Conservation (phyloP, 2,329 filamentous ascomycete genomes). For the Exutisphaerella laricina region DNA sequence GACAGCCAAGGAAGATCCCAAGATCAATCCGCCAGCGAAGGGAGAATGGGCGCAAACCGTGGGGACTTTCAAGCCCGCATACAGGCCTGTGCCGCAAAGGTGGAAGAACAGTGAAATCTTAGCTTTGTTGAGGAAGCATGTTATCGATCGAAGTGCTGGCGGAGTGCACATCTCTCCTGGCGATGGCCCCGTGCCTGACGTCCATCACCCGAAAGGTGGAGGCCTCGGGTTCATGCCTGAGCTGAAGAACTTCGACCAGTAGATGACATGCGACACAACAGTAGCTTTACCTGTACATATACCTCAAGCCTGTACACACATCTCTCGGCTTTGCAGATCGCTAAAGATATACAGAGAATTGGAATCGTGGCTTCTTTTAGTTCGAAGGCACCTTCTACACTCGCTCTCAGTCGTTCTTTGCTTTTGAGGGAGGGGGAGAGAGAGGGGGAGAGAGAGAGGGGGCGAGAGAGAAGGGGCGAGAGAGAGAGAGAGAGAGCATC, state of each 20-base stretch:
- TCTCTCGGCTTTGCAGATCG: too few relatives aligned
- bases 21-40: constrained; percentile 45
- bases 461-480: too few relatives aligned
- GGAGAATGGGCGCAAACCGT: constrained; percentile 98
- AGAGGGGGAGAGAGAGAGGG: too few relatives aligned
- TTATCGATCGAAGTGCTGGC: constrained; percentile 62
- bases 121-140: constrained; percentile 70
- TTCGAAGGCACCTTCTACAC: too few relatives aligned
- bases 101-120: constrained; percentile 84
- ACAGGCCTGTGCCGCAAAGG: constrained; percentile 77
- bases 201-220: constrained; percentile 31
- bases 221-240: constrained; percentile 49
- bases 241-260: constrained; percentile 43
- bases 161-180: constrained; percentile 47
- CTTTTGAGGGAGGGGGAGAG: too few relatives aligned
- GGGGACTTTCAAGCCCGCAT: constrained; percentile 88
- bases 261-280: too few relatives aligned
- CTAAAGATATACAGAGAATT: too few relatives aligned
- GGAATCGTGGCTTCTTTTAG: too few relatives aligned
- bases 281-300: too few relatives aligned
- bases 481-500: too few relatives aligned
- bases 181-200: constrained; percentile 31
- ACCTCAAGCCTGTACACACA: too few relatives aligned
- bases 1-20: constrained; percentile 9
- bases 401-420: too few relatives aligned